Evolutionary conservation across 2,329 filamentous ascomycete genomes (phyloP), one percentile per base, ranked within the genome.

Genomic region (Colletotrichum graminicola): DNA sequence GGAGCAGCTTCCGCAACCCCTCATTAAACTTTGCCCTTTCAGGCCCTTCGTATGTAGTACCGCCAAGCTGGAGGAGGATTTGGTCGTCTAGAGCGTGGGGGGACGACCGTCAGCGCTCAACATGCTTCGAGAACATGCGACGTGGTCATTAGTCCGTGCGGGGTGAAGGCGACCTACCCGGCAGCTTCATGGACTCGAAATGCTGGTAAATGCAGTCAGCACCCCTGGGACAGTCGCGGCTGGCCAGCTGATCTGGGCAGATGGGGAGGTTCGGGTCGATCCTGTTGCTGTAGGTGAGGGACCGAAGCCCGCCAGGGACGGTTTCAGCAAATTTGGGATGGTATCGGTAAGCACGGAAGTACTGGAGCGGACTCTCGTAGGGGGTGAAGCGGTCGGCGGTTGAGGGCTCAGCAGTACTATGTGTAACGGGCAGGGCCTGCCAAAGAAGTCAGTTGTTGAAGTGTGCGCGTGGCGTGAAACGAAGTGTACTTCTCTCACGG

Each of bases 271-370:
- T 86, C 32, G 91, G 86, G 79, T 98, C 91, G 81, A 99, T 97
- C 76, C 91, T 92, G 82, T 97, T 93, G 83, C 94, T 98, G 83
- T 95, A 98, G 54, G 95, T 98, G 84, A 97, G 87, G 74, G 96
- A 98, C 78, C 92, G 91, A 78, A 94, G 92, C 54, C 95, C 95
- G 73, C 91, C 92, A 67, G 89, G 80, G 68, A 97, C 90, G 67
- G 89, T 84, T 61, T 92, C 81, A 74, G 86, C 84, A 82, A 91
- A 98, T 62, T 89, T 85, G 41, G 94, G 93, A 79, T 98, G 95
- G 79, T 95, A 98, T 76, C 95, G 94, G 82, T 93, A 99, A 47
- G 93, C 92, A 80, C 91, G 94, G 81, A 98, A 98, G 76, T 89
- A 88, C 75, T 89, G 90, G 72, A 99, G 85, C 41, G 94, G 93